These are phyloP conservation scores for Begonia fuchsioides DNA, from an alignment of 306 rosid genomes.

Conservation along the genomic window DNA sequence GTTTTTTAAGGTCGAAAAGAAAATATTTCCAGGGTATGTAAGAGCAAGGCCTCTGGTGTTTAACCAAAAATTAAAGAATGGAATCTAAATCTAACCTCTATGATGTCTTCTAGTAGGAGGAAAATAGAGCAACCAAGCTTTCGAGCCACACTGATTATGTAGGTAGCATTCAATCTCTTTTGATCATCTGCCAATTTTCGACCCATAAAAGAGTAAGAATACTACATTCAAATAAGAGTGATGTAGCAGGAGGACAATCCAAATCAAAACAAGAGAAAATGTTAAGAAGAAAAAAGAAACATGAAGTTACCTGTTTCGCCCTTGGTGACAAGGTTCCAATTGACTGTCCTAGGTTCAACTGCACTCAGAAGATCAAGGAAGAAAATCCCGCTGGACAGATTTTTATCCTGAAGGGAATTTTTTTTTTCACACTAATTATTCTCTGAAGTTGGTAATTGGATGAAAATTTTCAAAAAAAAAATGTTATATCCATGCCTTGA, in stretches of 20 bases:
- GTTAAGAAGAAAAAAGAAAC: not conserved
- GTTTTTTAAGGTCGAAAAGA: too few species aligned
- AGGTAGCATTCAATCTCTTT: constrained; percentile 90
- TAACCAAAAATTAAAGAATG: not conserved
- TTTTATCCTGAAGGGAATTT: constrained; percentile 49
- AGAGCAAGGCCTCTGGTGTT: not conserved
- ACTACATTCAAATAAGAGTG: not conserved
- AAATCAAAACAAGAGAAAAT: not conserved
- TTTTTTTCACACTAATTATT: not conserved
- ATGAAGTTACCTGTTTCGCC: constrained; percentile 53
- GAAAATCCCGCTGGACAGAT: constrained; percentile 72
- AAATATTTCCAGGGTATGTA: too few species aligned
- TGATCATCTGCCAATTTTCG: constrained; percentile 53
- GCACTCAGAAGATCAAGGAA: constrained; percentile 94
- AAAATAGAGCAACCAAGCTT: constrained; percentile 97
- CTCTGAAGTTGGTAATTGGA: not conserved
- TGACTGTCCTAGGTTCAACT: constrained; percentile 76
- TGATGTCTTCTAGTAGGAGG: constrained; percentile 92
- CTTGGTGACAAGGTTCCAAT: constrained; percentile 88
- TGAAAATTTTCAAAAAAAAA: not conserved
- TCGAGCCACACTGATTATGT: constrained; percentile 93
- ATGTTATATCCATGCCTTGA: constrained; percentile 34
- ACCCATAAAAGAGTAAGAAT: not conserved
- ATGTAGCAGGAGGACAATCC: not conserved
- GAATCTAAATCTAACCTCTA: constrained; percentile 30